phyloP scores from a whole-genome alignment of 75 land plant species.

The Picea sitchensis region DNA sequence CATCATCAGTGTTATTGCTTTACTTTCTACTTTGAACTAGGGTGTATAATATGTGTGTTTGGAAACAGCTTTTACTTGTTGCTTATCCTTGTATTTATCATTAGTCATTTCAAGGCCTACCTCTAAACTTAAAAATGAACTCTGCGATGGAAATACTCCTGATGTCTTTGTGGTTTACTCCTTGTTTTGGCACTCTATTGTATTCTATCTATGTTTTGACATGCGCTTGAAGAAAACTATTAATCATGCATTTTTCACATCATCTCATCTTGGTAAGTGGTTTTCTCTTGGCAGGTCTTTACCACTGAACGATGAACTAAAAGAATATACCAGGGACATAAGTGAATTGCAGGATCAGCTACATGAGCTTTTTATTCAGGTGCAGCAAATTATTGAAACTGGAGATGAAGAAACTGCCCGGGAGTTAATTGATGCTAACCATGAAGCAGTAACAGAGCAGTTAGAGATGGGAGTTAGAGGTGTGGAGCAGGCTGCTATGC shows the following conservation, averaged over 20 bases:
- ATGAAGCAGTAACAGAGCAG: constrained; percentile 62
- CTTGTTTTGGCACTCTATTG: not conserved
- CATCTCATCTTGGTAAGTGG: not conserved
- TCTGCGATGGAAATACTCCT: not conserved
- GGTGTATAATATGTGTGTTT: not conserved
- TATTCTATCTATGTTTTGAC: not conserved
- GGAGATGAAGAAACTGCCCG: constrained; percentile 59
- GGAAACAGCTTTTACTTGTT: not conserved
- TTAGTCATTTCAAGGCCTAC: not conserved
- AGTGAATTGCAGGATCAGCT: constrained; percentile 54
- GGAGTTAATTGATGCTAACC: constrained; percentile 71
- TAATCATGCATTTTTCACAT: not conserved
- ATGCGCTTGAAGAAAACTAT: not conserved
- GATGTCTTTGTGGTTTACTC: not conserved
- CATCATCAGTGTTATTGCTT: not conserved
- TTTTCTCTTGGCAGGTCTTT: constrained; percentile 20
- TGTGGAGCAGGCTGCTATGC: constrained; percentile 82
- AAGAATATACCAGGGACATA: constrained; percentile 16
- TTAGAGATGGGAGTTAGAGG: constrained; percentile 48
- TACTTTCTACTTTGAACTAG: not conserved
- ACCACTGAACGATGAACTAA: constrained; percentile 14
- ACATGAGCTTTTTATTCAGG: constrained; percentile 42
- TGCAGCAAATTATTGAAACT: constrained; percentile 39
- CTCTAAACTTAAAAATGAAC: not conserved
- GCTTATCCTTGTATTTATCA: not conserved